These are phyloP conservation scores for Penicillium maclennaniae DNA, from an alignment of 495 filamentous ascomycete genomes.

Conservation along the genomic window DNA sequence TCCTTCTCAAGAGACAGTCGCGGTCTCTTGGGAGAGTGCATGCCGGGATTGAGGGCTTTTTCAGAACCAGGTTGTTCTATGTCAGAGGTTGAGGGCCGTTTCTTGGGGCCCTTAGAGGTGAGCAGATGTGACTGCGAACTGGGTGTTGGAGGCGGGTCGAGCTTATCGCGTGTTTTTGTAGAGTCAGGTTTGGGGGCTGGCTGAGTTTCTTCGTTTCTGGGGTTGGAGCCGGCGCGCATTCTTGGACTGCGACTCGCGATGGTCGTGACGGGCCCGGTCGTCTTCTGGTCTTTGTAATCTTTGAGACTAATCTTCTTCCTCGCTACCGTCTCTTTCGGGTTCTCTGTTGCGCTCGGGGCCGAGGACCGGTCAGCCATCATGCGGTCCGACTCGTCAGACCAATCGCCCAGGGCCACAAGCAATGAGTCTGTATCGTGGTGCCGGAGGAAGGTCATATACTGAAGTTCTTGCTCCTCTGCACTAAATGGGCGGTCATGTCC, in stretches of 20 bases:
- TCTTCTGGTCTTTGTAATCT: conserved; percentile 49
- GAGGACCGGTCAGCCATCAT: conserved; percentile 41
- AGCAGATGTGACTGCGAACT: conserved; percentile 17
- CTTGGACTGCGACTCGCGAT: conserved; percentile 19
- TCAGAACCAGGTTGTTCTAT: conserved; percentile 15
- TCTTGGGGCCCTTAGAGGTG: conserved; percentile 24
- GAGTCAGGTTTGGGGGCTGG: conserved; percentile 14
- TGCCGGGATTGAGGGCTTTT: conserved; percentile 15
- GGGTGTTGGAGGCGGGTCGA: conserved; percentile 1
- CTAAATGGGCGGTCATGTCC: conserved; percentile 45
- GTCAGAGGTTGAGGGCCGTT: conserved; percentile 31
- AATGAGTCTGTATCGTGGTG: conserved; percentile 46
- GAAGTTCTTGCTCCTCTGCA: conserved; percentile 47
- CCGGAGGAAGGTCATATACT: conserved; percentile 53
- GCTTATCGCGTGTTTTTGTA: conserved; percentile 15
- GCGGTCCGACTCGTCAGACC: conserved; percentile 49
- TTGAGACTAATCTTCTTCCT: conserved; percentile 51
- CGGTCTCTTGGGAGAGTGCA: conserved; percentile 28
- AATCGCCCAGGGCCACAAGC: conserved; percentile 47
- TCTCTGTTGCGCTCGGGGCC: conserved; percentile 32
- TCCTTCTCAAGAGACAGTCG: conserved; percentile 30
- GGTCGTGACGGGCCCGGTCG: conserved; percentile 22
- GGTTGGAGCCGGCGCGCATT: conserved; percentile 14
- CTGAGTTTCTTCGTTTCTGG: conserved; percentile 19
- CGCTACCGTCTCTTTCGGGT: conserved; percentile 15